phyloP scores from a whole-genome alignment of 192 early-diverging fungal species.

The Dimargaris cristalligena region DNA sequence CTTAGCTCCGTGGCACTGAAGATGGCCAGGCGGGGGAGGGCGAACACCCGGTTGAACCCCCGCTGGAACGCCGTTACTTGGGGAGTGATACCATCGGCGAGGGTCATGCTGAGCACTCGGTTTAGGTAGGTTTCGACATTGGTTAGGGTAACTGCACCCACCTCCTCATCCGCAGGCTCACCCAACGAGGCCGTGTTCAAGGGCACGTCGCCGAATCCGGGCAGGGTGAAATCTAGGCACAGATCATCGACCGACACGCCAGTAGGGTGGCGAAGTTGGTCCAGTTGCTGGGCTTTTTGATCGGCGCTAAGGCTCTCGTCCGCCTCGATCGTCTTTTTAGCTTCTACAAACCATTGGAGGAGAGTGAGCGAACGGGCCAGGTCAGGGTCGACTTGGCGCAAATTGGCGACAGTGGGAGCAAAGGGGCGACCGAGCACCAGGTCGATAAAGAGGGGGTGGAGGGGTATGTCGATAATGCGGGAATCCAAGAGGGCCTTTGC shows the following conservation, averaged over 20 bases:
- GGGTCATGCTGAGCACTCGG: slow-evolving; percentile 40
- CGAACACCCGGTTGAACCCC: slow-evolving; percentile 73
- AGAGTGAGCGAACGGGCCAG: slow-evolving; percentile 47
- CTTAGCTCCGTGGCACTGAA: slow-evolving; percentile 60
- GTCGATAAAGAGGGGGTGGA: slow-evolving; percentile 57
- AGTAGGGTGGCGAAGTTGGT: slow-evolving; percentile 29
- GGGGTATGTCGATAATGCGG: slow-evolving; percentile 68
- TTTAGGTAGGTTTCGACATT: slow-evolving; percentile 71
- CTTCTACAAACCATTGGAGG: slow-evolving; percentile 42
- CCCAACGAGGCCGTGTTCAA: slow-evolving; percentile 24
- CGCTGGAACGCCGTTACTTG: slow-evolving; percentile 63
- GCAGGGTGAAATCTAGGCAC: slow-evolving; percentile 72
- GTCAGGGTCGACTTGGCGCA: slow-evolving; percentile 42
- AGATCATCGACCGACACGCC: slow-evolving; percentile 41
- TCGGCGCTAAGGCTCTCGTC: slow-evolving; percentile 27
- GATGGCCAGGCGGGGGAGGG: slow-evolving; percentile 42
- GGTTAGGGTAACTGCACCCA: slow-evolving; percentile 53
- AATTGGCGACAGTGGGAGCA: slow-evolving; percentile 14
- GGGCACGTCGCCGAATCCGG: slow-evolving; percentile 56
- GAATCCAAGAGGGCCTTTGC: slow-evolving; percentile 78
- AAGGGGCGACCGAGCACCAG: slow-evolving; percentile 34
- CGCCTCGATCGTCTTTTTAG: slow-evolving; percentile 38
- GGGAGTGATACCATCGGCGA: slow-evolving; percentile 40
- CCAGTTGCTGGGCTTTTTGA: slow-evolving; percentile 25
- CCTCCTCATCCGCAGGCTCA: slow-evolving; percentile 25